Percentiles rank a stretch among this genome's conserved stretches.
Evolutionary conservation across 2,329 filamentous ascomycete genomes (phyloP).

Genomic region (Monosporascus ibericus): DNA sequence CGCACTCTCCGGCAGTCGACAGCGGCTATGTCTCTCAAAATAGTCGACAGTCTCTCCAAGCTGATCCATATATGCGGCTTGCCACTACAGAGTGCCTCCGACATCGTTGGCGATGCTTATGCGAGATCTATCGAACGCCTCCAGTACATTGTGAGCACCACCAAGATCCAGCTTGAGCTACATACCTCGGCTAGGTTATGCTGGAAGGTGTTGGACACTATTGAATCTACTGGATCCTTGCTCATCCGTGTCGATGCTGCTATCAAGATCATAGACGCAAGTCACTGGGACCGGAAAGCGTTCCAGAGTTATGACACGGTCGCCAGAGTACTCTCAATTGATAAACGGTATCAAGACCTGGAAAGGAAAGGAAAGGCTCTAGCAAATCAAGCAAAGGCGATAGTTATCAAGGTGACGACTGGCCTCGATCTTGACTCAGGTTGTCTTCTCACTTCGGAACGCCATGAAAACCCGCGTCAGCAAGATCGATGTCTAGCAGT

Average conservation of each 20-base stretch:
- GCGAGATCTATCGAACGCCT: slow-evolving; percentile 2
- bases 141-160: slow-evolving; percentile 4
- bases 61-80: slow-evolving; percentile 19
- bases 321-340: slow-evolving; percentile 14
- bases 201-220: not conserved
- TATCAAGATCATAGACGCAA: slow-evolving; percentile 7
- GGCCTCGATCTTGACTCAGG: slow-evolving; percentile 17
- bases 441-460: slow-evolving; percentile 7
- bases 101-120: slow-evolving; percentile 3
- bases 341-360: slow-evolving; percentile 12
- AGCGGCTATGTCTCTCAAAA: slow-evolving; percentile 6
- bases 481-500: slow-evolving; percentile 8
- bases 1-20: slow-evolving; percentile 10
- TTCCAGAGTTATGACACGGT: slow-evolving; percentile 9
- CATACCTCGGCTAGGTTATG: slow-evolving; percentile 4
- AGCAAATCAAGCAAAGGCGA: slow-evolving; percentile 11
- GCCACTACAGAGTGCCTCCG: slow-evolving; percentile 10
- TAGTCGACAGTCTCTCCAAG: slow-evolving; percentile 16
- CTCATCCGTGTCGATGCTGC: slow-evolving; percentile 6
- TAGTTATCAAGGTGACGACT: slow-evolving; percentile 15
- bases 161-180: slow-evolving; percentile 12
- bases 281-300: slow-evolving; percentile 3
- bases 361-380: slow-evolving; percentile 12
- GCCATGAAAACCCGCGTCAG: slow-evolving; percentile 1
- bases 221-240: slow-evolving; percentile 5